phyloP scores from a whole-genome alignment of 2,329 filamentous ascomycete species.

The Pyricularia sp. region DNA sequence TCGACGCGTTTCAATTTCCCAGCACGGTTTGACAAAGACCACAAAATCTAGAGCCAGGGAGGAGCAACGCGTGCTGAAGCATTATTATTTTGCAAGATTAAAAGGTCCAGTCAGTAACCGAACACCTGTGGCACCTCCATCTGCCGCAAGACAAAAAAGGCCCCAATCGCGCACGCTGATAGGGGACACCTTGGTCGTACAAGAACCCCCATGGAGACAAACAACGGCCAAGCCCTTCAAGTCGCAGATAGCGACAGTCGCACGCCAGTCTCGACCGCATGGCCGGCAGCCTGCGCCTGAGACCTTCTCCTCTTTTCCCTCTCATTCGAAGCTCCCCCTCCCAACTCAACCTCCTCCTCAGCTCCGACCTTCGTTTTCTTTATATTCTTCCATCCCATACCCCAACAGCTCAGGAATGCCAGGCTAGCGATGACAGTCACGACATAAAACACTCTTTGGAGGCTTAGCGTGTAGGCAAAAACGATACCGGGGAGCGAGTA shows the following conservation, averaged over 20 bases:
- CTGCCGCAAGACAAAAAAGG: neutral
- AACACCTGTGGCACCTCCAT: neutral
- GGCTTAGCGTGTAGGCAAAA: constrained; percentile 24
- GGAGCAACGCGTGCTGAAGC: neutral
- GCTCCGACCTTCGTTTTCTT: constrained; percentile 21
- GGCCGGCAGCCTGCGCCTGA: neutral
- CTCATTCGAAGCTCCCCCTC: neutral
- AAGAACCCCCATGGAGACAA: neutral
- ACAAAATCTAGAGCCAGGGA: neutral
- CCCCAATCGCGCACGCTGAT: neutral
- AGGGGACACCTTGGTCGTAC: neutral
- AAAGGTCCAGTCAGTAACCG: neutral
- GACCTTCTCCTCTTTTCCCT: neutral
- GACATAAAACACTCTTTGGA: constrained; percentile 30
- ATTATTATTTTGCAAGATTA: neutral
- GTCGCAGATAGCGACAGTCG: neutral
- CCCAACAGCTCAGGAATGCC: constrained; percentile 27
- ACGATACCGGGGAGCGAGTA: constrained; percentile 22
- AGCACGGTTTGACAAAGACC: neutral
- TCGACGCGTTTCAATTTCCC: neutral
- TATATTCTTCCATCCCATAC: constrained; percentile 36
- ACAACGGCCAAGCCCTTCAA: neutral
- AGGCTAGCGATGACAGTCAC: constrained; percentile 22
- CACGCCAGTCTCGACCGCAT: neutral
- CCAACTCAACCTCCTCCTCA: neutral